Conservation (phyloP, 257 asterid genomes). For the Buddleja alternifolia region DNA sequence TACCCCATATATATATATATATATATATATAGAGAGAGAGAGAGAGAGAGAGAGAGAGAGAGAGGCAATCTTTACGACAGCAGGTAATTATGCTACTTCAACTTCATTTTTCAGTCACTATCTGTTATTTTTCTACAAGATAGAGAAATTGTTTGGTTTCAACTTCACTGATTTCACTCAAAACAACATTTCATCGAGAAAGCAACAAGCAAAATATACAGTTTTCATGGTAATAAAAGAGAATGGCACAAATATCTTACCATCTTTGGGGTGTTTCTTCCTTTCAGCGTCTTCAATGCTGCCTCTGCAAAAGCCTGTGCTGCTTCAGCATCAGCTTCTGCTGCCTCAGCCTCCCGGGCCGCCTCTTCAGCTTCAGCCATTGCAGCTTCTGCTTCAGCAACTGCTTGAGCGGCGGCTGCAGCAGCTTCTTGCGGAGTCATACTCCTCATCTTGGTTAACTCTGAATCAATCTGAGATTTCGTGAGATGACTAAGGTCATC, state of each 20-base stretch:
- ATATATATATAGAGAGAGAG: no score
- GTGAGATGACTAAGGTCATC: slow-evolving; percentile 50
- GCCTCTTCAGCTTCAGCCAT: slow-evolving; percentile 97
- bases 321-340: slow-evolving; percentile 94
- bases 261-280: slow-evolving; percentile 64
- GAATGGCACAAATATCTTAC: slow-evolving; percentile 45
- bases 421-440: slow-evolving; percentile 89
- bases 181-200: no score
- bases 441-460: slow-evolving; percentile 69
- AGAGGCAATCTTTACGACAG: no score
- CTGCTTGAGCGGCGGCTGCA: slow-evolving; percentile 93
- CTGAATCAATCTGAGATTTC: slow-evolving; percentile 69
- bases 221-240: neutral
- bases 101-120: no score
- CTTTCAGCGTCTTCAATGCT: slow-evolving; percentile 72
- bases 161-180: no score
- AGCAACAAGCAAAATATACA: slow-evolving; percentile 7
- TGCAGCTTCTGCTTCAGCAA: slow-evolving; percentile 96
- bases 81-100: no score
- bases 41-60: no score
- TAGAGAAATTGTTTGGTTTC: no score
- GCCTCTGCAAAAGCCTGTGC: slow-evolving; percentile 96
- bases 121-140: no score
- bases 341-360: slow-evolving; percentile 89
- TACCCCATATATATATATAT: no score